Evolutionary conservation across 176 grass and related monocot genomes (phyloP).

Genomic region (Avena sativa): DNA sequence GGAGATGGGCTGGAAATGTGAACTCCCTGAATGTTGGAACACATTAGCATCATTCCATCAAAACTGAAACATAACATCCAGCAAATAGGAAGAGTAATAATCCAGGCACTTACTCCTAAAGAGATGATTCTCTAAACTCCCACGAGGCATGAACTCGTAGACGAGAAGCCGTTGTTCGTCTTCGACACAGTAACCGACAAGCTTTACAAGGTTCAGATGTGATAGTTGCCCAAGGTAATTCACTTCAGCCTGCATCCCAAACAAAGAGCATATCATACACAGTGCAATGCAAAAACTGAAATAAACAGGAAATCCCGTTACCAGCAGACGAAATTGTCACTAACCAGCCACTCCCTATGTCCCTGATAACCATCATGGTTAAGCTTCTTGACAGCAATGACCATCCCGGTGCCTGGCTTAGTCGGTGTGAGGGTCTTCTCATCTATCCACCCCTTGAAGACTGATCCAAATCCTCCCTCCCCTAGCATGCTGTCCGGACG

Average conservation of each 20-base stretch:
- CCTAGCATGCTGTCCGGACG: conserved; percentile 72
- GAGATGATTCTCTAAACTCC: conserved; percentile 89
- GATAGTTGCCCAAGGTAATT: conserved; percentile 82
- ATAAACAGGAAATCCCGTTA: background rate
- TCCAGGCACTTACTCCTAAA: conserved; percentile 66
- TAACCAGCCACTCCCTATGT: conserved; percentile 82
- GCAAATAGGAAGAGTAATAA: background rate
- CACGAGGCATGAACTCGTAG: conserved; percentile 86
- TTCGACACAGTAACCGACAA: conserved; percentile 80
- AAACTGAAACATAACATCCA: background rate
- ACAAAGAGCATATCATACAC: conserved; percentile 7
- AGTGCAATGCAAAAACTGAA: background rate
- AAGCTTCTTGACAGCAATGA: conserved; percentile 85
- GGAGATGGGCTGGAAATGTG: conserved; percentile 62
- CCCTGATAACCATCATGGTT: conserved; percentile 79
- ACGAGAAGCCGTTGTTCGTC: conserved; percentile 89
- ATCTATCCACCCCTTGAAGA: conserved; percentile 88
- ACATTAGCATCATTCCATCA: conserved; percentile 25
- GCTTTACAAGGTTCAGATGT: conserved; percentile 72
- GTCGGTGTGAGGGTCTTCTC: conserved; percentile 63
- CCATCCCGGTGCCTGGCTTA: conserved; percentile 72
- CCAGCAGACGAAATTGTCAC: background rate
- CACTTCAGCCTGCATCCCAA: conserved; percentile 66
- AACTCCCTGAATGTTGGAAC: conserved; percentile 54
- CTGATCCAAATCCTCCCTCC: conserved; percentile 71